Base-by-base conservation (phyloP, 257 asterid species). In the Plantago elongata region DNA sequence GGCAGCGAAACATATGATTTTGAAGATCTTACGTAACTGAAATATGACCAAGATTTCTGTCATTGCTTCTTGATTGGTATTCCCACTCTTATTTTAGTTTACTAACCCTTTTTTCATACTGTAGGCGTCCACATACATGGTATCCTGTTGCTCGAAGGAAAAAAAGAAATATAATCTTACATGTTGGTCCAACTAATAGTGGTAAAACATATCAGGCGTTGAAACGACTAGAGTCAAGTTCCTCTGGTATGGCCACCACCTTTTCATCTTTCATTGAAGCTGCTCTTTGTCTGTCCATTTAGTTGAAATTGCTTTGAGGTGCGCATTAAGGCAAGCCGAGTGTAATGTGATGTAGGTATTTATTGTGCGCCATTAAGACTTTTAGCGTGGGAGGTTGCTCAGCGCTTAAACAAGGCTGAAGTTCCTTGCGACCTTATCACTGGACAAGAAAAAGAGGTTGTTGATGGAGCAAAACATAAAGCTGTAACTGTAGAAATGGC, bases 181-280 rank as follows among this genome's bases (percentile, higher is more conserved):
- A 92, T 57, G 99, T 92, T 51, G 99, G 99, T 58, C 99, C 99
- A 29, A 92, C 99, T 69, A 92, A 92, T 72, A 92, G 99, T 63
- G 99, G 99, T 51, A 92, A 92, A 84, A 92, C 99, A 27, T 77
- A 84, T 73, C 78, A 81, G 69, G 97, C 99, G 15, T 73, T 92
- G 72, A 86, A 89, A 77, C 82, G 68, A 64, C 77, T 92, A 78
- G 91, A 92, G 75, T 67, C 83, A 3, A 73, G 96, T 79, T 74
- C 88, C 69, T 81, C 97, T 40, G 99, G 99, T 84, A 70, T 27
- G 15, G 52, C n/a, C 27, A 15, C 44, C 50, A 34, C 47, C 54
- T 65, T 49, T 64, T 46, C 29, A 14, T 29, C 43, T 60, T 50
- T 54, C 34, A n/a, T 54, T 27, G 42, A 12, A 61, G 51, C 14